phyloP scores from a whole-genome alignment of 148 eudicot species.

The Rhododendron williamsianum region DNA sequence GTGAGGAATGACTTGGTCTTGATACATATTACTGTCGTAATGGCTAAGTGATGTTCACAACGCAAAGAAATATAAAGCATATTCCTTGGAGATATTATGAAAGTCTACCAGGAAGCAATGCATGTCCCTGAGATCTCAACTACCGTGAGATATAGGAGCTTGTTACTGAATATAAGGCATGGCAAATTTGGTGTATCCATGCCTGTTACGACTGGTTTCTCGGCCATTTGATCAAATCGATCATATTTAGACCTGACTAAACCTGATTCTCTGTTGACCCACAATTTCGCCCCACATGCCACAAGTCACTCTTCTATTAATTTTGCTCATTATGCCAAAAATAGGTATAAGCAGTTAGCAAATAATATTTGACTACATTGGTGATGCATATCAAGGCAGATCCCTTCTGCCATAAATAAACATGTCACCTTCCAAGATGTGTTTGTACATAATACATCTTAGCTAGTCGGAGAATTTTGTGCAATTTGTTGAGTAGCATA shows the following conservation, averaged over 20 bases:
- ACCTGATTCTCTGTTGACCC: not conserved
- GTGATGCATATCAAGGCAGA: not conserved
- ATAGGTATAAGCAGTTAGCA: not conserved
- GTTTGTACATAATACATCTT: not conserved
- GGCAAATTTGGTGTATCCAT: not conserved
- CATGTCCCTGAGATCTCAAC: not conserved
- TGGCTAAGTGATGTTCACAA: not conserved
- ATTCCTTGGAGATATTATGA: not conserved
- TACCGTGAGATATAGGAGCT: not conserved
- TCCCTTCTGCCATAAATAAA: not conserved
- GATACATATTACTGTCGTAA: not conserved
- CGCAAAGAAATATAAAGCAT: not conserved
- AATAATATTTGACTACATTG: not conserved
- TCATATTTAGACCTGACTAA: not conserved
- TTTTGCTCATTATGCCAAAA: not conserved
- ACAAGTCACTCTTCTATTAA: not conserved
- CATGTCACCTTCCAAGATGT: not conserved
- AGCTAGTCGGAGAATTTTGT: not conserved
- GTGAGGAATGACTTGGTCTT: not conserved
- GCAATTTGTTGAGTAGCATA: not conserved
- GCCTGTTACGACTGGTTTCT: not conserved
- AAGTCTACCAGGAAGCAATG: not conserved
- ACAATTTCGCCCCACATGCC: not conserved
- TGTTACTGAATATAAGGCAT: not conserved
- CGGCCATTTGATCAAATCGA: not conserved